Base-by-base conservation (phyloP, 106 monocot genomes). In the Cymbidium sinense region DNA sequence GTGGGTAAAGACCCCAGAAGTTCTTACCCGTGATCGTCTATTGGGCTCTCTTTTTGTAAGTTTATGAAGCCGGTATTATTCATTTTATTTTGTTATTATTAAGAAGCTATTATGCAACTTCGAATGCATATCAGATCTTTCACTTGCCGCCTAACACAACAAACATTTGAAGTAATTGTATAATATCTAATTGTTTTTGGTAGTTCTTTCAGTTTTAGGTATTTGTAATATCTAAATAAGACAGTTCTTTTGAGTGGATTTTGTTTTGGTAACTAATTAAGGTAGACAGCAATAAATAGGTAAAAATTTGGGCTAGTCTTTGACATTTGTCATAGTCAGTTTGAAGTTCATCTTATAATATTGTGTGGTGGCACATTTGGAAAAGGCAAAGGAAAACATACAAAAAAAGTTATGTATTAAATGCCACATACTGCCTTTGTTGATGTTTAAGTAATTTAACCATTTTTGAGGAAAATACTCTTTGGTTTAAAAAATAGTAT, bases 1-100 rank as follows among this genome's bases (percentile, higher is more conserved):
- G 85, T 95, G 95, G 95, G 95, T 95, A 79, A 95, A 95, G 79
- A 95, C 95, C 34, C 92, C 95, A 6, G 95, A 95, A 83, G 95
- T 95, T 75, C 85, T 95, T 80, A 88, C 91, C 43, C 91, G 91
- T 69, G 95, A 95, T 80, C 89, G 95, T n/a, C 92, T 95, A 80
- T 80, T 95, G 44, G 95, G 95, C 54, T 95, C 95, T 69, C 89
- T 88, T 77, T 89, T 92, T 70, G 95, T 95, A 86, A 90, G 95
- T 84, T 75, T n/a, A 11, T 76, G 36, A 8, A 8, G 51, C 9
- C 7, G 8, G 64, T 64, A 29, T 64, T 64, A 9, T 41, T 41
- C 41, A 7, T 41, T 41, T 41, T 41, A 0, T 9, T 41, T 41
- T 41, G 41, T 9, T 41, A 41, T 41, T 41, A 41, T 41, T 41